phyloP scores from a whole-genome alignment of 331 rosid species.

The Acacia pycnantha region DNA sequence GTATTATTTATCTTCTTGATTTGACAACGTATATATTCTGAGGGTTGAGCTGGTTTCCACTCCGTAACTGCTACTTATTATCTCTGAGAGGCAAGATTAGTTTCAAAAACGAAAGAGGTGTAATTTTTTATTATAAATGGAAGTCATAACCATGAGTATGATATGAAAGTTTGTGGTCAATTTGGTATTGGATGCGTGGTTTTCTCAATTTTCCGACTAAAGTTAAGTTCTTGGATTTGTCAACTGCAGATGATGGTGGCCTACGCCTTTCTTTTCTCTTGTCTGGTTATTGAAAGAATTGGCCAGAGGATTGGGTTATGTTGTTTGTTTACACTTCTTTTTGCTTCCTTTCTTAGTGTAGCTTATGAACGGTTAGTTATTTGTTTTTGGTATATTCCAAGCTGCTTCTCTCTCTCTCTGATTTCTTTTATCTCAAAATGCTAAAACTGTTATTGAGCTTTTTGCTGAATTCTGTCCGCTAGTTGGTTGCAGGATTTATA shows the following conservation, averaged over 20 bases:
- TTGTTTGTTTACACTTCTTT: slow-evolving; percentile 44
- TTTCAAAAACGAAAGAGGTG: neutral
- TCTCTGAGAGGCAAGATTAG: slow-evolving; percentile 7
- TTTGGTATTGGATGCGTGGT: neutral
- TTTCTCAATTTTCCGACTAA: neutral
- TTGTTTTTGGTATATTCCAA: neutral
- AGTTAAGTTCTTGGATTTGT: slow-evolving; percentile 9
- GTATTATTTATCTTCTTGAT: slow-evolving; percentile 16
- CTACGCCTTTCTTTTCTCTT: slow-evolving; percentile 53
- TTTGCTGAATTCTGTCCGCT: slow-evolving; percentile 42
- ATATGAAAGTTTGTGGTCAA: neutral
- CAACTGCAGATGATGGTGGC: slow-evolving; percentile 61
- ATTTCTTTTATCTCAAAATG: neutral
- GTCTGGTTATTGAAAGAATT: slow-evolving; percentile 55
- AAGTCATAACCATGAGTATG: neutral
- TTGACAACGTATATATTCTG: slow-evolving; percentile 1
- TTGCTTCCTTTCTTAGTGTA: slow-evolving; percentile 41
- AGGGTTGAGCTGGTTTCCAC: neutral
- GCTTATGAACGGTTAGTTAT: slow-evolving; percentile 51
- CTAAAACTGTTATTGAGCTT: slow-evolving; percentile 22
- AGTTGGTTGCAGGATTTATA: slow-evolving; percentile 51
- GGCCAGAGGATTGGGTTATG: slow-evolving; percentile 52
- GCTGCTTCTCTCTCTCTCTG: neutral
- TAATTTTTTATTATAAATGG: neutral
- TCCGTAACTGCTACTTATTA: slow-evolving; percentile 1